Conservation (phyloP, 768 basidiomycete species). For the Podaxis sp. region DNA sequence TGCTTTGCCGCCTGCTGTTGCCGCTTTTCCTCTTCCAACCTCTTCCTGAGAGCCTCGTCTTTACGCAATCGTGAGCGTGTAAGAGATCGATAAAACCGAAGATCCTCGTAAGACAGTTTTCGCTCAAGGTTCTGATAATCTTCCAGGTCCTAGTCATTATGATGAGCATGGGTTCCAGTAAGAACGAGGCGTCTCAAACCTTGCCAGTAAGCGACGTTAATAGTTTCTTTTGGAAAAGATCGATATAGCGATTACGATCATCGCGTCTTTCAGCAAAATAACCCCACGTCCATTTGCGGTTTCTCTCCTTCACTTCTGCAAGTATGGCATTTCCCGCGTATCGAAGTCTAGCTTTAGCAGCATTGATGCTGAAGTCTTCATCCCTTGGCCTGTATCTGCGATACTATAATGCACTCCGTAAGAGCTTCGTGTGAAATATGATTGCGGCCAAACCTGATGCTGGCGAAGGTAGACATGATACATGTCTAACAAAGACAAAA, state of each 20-base stretch:
- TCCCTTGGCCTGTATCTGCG: constrained; percentile 71
- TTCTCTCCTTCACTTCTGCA: constrained; percentile 77
- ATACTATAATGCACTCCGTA: constrained; percentile 50
- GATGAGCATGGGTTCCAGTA: constrained; percentile 19
- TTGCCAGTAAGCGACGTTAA: constrained; percentile 45
- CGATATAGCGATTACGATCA: constrained; percentile 80
- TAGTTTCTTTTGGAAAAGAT: constrained; percentile 75
- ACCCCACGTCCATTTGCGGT: constrained; percentile 86
- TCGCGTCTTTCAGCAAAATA: constrained; percentile 87
- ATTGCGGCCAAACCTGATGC: constrained; percentile 51
- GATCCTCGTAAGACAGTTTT: constrained; percentile 89
- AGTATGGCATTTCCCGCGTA: constrained; percentile 82
- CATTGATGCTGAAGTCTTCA: constrained; percentile 54
- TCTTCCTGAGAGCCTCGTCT: constrained; percentile 67
- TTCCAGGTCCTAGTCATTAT: constrained; percentile 35
- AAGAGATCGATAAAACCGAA: constrained; percentile 95
- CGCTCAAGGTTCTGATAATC: constrained; percentile 65
- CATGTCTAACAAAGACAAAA: constrained; percentile 90
- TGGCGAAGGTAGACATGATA: constrained; percentile 92
- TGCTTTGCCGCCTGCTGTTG: constrained; percentile 45
- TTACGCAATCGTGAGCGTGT: constrained; percentile 85
- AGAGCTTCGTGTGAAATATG: neutral
- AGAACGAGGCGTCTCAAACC: constrained; percentile 37
- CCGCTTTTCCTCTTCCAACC: constrained; percentile 64
- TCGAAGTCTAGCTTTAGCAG: constrained; percentile 61